A percentile compares a stretch with the other conserved stretches of the same genome.
These are phyloP conservation scores for Mycena belliarum DNA, from an alignment of 768 basidiomycete genomes.

Conservation along the genomic window DNA sequence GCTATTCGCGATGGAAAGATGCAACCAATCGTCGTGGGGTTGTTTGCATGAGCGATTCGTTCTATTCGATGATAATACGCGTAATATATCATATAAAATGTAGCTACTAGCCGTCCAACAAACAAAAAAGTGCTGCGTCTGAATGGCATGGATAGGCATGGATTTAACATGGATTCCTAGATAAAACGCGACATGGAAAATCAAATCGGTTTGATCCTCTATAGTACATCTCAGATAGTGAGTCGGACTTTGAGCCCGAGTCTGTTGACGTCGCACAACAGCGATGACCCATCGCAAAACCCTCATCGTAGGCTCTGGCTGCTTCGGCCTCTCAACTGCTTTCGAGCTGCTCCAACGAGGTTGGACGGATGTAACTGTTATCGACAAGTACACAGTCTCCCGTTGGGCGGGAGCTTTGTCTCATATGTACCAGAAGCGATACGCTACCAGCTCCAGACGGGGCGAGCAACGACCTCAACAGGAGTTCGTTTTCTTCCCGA, in stretches of 20 bases:
- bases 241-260: no score
- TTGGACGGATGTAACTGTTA: constrained; percentile 68
- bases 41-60: constrained; percentile 34
- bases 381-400: constrained; percentile 58
- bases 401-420: no score
- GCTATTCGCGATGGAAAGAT: constrained; percentile 57
- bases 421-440: no score
- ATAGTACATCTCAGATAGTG: no score
- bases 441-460: constrained; percentile 81
- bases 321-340: constrained; percentile 87
- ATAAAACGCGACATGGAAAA: no score
- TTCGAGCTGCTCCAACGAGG: constrained; percentile 72
- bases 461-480: constrained; percentile 61
- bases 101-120: no score
- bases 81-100: neutral
- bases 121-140: no score
- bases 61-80: neutral
- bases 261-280: constrained; percentile 19
- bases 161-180: no score
- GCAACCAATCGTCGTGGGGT: constrained; percentile 42
- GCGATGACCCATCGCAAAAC: constrained; percentile 38
- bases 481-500: constrained; percentile 33
- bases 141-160: no score
- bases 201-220: no score
- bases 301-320: constrained; percentile 79